phyloP scores from a whole-genome alignment of 495 filamentous ascomycete species.

The Penicillium bialowiezense region DNA sequence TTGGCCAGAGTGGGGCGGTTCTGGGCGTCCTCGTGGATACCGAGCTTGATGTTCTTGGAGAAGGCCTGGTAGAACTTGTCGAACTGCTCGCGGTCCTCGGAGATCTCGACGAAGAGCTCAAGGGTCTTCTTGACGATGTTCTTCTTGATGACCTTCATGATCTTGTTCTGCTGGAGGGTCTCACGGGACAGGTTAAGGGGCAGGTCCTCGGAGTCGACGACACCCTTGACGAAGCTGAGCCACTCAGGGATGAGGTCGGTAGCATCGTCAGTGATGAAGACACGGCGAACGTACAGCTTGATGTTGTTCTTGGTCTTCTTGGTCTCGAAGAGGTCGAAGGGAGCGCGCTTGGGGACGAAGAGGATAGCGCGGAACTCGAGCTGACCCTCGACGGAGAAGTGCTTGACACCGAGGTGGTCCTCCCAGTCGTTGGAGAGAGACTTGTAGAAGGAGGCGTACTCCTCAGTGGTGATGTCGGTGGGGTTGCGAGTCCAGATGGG shows the following conservation, averaged over 20 bases:
- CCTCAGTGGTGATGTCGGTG: slow-evolving; percentile 89
- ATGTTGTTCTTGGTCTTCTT: slow-evolving; percentile 99
- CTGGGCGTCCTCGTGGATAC: slow-evolving; percentile 99
- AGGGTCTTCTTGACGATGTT: slow-evolving; percentile 99
- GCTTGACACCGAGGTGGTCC: slow-evolving; percentile 98
- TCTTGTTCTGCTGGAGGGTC: slow-evolving; percentile 99
- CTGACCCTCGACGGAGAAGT: slow-evolving; percentile 99
- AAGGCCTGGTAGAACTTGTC: slow-evolving; percentile 99
- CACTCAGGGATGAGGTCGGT: slow-evolving; percentile 99
- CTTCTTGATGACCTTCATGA: slow-evolving; percentile 99
- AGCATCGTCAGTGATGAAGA: slow-evolving; percentile 99
- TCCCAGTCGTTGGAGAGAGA: slow-evolving; percentile 99
- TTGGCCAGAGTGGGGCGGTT: slow-evolving; percentile 93
- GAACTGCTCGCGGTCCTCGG: slow-evolving; percentile 99
- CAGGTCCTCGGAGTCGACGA: slow-evolving; percentile 99
- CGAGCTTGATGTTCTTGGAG: slow-evolving; percentile 99
- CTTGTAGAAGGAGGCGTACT: slow-evolving; percentile 99
- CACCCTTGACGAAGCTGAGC: slow-evolving; percentile 99
- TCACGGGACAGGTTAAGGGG: slow-evolving; percentile 99
- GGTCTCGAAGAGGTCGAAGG: slow-evolving; percentile 99
- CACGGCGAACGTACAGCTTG: slow-evolving; percentile 99
- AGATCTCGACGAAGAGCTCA: slow-evolving; percentile 97
- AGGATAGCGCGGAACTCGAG: slow-evolving; percentile 99
- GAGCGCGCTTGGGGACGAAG: slow-evolving; percentile 98
- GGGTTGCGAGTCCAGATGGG: slow-evolving; percentile 99